A percentile compares a stretch with the other conserved stretches of the same genome.
Evolutionary conservation across 176 grass and related monocot genomes (phyloP).

Genomic region (Juncus inflexus): DNA sequence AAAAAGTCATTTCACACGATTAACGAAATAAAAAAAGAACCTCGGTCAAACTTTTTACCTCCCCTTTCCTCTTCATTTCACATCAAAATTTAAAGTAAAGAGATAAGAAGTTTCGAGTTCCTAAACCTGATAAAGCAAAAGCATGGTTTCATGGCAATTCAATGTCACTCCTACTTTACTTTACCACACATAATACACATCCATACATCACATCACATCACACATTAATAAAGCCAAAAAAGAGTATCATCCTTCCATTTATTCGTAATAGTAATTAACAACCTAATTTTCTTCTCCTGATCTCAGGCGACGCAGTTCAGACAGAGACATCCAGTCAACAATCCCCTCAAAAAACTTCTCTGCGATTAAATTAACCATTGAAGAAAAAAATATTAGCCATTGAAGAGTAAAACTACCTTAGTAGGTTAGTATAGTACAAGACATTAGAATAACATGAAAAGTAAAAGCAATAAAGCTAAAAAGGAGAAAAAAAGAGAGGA

Average conservation of each 20-base stretch:
- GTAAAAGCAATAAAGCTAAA: background rate
- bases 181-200: constrained; percentile 2
- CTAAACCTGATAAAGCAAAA: constrained; percentile 19
- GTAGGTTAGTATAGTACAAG: background rate
- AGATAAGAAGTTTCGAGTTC: constrained; percentile 10
- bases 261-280: background rate
- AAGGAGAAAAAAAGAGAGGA: background rate
- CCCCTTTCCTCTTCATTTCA: background rate
- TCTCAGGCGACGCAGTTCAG: constrained; percentile 51
- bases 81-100: background rate
- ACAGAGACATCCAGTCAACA: constrained; percentile 56
- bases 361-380: constrained; percentile 13
- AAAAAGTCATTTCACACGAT: constrained; percentile 12
- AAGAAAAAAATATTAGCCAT: too few species aligned
- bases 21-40: background rate
- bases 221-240: background rate
- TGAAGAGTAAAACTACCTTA: too few species aligned
- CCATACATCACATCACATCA: background rate
- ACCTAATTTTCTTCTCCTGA: background rate
- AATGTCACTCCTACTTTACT: background rate
- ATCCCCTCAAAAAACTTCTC: constrained; percentile 42
- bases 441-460: background rate
- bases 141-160: background rate
- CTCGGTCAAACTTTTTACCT: constrained; percentile 24
- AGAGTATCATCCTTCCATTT: background rate